Conservation (phyloP, 768 basidiomycete species). For the Phlebiopsis flavidoalba region DNA sequence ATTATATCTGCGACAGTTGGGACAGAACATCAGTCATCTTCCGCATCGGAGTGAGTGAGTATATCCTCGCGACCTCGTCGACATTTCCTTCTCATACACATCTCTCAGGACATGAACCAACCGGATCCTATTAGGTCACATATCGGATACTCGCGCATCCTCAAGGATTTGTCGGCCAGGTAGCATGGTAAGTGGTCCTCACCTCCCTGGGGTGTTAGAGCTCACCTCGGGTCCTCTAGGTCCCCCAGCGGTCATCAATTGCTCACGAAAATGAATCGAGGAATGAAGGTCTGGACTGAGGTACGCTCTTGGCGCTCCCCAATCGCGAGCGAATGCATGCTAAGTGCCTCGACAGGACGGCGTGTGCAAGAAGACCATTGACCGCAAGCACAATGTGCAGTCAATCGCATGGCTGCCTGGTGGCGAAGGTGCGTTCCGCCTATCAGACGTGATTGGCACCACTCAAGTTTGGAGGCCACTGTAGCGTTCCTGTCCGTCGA, state of each 20-base stretch:
- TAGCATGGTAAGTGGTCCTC: slow-evolving; percentile 50
- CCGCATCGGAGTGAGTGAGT: slow-evolving; percentile 57
- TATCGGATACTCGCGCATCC: slow-evolving; percentile 61
- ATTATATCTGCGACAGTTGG: slow-evolving; percentile 40
- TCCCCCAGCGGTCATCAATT: slow-evolving; percentile 59
- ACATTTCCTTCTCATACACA: background rate
- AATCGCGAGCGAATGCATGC: background rate
- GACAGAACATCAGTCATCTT: slow-evolving; percentile 67
- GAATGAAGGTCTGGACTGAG: slow-evolving; percentile 70
- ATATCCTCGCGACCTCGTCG: slow-evolving; percentile 2
- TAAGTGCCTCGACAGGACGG: slow-evolving; percentile 44
- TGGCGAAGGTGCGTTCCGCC: slow-evolving; percentile 43
- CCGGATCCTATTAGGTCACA: slow-evolving; percentile 58
- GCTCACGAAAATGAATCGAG: slow-evolving; percentile 58
- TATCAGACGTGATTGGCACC: background rate
- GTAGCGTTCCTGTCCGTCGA: slow-evolving; percentile 71
- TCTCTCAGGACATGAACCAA: slow-evolving; percentile 5
- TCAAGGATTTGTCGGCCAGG: slow-evolving; percentile 70
- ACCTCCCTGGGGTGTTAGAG: background rate
- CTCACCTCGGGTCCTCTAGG: slow-evolving; percentile 31
- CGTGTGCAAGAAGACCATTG: slow-evolving; percentile 62
- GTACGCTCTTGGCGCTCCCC: slow-evolving; percentile 27
- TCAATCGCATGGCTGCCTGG: slow-evolving; percentile 65
- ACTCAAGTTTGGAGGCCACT: background rate
- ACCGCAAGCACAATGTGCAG: slow-evolving; percentile 50